Base-by-base conservation (phyloP, 2,329 filamentous ascomycete genomes). In the Neophaeococcomyces aloes region DNA sequence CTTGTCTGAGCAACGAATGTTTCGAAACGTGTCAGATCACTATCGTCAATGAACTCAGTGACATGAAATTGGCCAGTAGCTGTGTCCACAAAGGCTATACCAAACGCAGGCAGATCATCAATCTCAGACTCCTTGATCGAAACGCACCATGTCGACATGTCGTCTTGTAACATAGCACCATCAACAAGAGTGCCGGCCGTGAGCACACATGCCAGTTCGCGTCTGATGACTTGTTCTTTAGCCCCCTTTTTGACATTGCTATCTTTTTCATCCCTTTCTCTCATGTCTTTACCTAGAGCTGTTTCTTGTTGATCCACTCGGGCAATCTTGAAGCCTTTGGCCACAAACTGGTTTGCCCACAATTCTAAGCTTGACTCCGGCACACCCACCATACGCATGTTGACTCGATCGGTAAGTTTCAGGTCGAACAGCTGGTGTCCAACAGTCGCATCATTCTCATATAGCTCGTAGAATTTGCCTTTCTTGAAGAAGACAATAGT, bases 401-500 rank as follows among this genome's bases (percentile, higher is more conserved):
- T 98, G 61, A 98, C 91, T 43, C 91, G 78, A 57, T 98, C 91
- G 0, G 91, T 98, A 60, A 98, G 81, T 67, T 98, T 98, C 45
- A 98, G 74, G 62, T 98, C 91, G 56, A 98, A 98, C 13, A 95
- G 72, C 61, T 96, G 91, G 59, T 98, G 88, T 3, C 91, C 91
- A 44, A 96, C 81, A 0, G 89, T 94, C 4, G 91, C 91, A 64
- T 98, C 91, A 48, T 95, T 94, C 61, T 98, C 91, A 58, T 96
- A 98, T 0, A 98, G 73, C 61, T 98, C 91, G 59, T 95, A 98
- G 64, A 98, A 98, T 57, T 98, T 98, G 57, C 91, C 91, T 70
- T 98, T 98, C 65, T 96, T 98, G 79, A 98, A 98, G 66, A 98
- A 98, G 13, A 98, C 89, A 35, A 98, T 82, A 0, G 88, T 95